A percentile compares a stretch with the other conserved stretches of the same genome.
Evolutionary conservation across 768 basidiomycete species (phyloP).

Genomic region (Pulveroboletus sp.): DNA sequence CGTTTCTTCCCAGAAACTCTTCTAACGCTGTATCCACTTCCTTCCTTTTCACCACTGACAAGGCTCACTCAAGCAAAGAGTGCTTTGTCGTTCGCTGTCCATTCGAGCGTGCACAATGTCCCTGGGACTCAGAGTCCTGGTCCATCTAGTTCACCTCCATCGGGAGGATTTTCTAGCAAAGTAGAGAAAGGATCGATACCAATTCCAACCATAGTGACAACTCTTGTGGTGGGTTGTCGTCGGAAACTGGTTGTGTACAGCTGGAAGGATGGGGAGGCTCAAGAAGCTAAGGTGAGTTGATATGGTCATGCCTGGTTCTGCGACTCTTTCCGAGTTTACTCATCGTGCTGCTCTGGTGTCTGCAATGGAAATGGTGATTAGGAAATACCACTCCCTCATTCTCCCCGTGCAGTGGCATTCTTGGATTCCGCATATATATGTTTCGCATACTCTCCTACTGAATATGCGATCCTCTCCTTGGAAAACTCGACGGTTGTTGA

Average conservation of each 20-base stretch:
- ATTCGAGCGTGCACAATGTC: slow-evolving; percentile 53
- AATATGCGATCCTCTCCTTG: slow-evolving; percentile 63
- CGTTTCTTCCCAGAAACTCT: slow-evolving; percentile 50
- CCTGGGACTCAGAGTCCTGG: slow-evolving; percentile 23
- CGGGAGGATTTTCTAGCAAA: slow-evolving; percentile 9
- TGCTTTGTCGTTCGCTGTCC: slow-evolving; percentile 77
- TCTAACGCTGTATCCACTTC: slow-evolving; percentile 72
- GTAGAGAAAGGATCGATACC: slow-evolving; percentile 30
- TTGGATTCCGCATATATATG: slow-evolving; percentile 55
- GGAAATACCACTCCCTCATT: slow-evolving; percentile 85
- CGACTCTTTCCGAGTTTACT: neutral
- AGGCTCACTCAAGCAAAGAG: slow-evolving; percentile 71
- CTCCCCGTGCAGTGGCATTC: slow-evolving; percentile 81
- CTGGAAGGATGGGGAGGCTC: slow-evolving; percentile 81
- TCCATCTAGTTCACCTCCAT: slow-evolving; percentile 7
- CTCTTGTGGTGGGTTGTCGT: slow-evolving; percentile 26
- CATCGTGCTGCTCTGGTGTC: neutral
- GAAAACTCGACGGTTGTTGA: slow-evolving; percentile 54
- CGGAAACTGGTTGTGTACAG: slow-evolving; percentile 56
- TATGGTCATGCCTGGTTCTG: neutral
- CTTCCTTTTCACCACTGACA: slow-evolving; percentile 64
- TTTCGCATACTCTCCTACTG: slow-evolving; percentile 73
- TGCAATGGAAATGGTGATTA: slow-evolving; percentile 25
- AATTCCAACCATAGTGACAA: slow-evolving; percentile 67
- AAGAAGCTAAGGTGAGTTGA: slow-evolving; percentile 57